phyloP scores from a whole-genome alignment of 2,329 filamentous ascomycete genomes.

The Hypoxylon sp. region DNA sequence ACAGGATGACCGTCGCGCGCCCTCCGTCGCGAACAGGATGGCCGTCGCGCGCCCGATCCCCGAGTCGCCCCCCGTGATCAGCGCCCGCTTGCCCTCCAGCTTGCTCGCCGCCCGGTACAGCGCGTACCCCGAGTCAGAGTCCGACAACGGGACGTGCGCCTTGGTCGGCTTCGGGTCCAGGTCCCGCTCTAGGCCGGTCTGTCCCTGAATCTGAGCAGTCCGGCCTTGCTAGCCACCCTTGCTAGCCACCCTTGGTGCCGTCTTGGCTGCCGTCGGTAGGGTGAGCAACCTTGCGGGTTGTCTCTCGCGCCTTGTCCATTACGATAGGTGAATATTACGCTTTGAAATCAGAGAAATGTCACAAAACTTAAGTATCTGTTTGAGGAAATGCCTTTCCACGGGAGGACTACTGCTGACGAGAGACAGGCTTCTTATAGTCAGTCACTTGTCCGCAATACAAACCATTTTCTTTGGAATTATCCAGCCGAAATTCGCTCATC shows the following conservation, averaged over 20 bases:
- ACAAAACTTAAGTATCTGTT: too few species aligned
- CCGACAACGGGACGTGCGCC: conserved; percentile 3
- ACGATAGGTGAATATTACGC: too few species aligned
- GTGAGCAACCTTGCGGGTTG: conserved; percentile 15
- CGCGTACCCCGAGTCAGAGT: not conserved
- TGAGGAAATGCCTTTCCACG: not conserved
- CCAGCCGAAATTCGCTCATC: not conserved
- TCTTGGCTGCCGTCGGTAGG: not conserved
- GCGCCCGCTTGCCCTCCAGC: conserved; percentile 72
- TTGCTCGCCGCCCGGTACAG: conserved; percentile 53
- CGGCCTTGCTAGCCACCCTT: not conserved
- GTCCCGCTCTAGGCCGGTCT: conserved; percentile 2
- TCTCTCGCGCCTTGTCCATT: conserved; percentile 11
- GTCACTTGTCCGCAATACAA: not conserved
- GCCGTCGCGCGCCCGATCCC: conserved; percentile 79
- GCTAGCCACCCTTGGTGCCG: not conserved
- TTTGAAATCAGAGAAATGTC: too few species aligned
- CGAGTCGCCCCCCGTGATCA: conserved; percentile 79
- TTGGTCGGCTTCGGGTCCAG: conserved; percentile 6
- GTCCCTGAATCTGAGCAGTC: not conserved
- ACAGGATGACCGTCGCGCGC: conserved; percentile 74
- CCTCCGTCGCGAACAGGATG: conserved; percentile 79
- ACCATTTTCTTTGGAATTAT: not conserved
- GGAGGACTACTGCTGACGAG: not conserved
- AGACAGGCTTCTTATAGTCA: not conserved